Conservation (phyloP, 2,329 filamentous ascomycete species). For the Plectosphaerella cucumerina region DNA sequence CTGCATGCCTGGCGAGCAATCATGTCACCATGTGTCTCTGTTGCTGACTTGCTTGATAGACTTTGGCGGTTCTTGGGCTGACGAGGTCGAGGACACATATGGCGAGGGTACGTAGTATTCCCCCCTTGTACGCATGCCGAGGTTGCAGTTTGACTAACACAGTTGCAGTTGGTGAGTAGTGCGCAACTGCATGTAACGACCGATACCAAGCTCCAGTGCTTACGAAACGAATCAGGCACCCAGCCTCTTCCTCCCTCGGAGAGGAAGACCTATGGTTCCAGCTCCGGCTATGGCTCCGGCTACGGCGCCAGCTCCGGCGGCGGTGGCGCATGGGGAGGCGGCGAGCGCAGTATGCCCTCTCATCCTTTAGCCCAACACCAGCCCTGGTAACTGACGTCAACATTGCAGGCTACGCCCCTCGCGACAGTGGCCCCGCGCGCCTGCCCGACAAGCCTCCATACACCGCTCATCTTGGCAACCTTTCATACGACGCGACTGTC, state of each 20-base stretch:
- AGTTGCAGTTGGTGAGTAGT: conserved; percentile 29
- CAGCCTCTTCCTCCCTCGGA: conserved; percentile 52
- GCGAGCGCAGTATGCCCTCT: conserved; percentile 32
- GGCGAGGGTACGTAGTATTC: conserved; percentile 13
- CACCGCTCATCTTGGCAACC: conserved; percentile 93
- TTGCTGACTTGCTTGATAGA: conserved; percentile 28
- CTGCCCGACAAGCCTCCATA: conserved; percentile 90
- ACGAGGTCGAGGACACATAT: conserved; percentile 92
- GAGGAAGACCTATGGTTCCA: conserved; percentile 19
- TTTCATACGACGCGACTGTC: conserved; percentile 88
- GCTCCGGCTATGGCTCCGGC: neutral
- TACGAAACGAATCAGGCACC: conserved; percentile 36
- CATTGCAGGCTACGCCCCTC: conserved; percentile 51
- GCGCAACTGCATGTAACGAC: neutral
- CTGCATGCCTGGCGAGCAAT: neutral
- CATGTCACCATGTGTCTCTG: too few species aligned
- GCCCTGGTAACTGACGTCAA: conserved; percentile 10
- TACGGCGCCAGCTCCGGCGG: conserved; percentile 16
- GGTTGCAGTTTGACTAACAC: conserved; percentile 18
- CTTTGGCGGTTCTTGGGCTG: conserved; percentile 85
- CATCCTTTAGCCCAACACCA: conserved; percentile 6
- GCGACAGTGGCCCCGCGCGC: conserved; percentile 68
- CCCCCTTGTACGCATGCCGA: neutral
- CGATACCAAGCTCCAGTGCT: conserved; percentile 1
- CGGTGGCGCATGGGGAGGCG: conserved; percentile 32